A percentile compares a stretch with the other conserved stretches of the same genome.
These are phyloP conservation scores for Taiozyma sp. DNA, from an alignment of 1,139 yeast species.

Conservation along the genomic window DNA sequence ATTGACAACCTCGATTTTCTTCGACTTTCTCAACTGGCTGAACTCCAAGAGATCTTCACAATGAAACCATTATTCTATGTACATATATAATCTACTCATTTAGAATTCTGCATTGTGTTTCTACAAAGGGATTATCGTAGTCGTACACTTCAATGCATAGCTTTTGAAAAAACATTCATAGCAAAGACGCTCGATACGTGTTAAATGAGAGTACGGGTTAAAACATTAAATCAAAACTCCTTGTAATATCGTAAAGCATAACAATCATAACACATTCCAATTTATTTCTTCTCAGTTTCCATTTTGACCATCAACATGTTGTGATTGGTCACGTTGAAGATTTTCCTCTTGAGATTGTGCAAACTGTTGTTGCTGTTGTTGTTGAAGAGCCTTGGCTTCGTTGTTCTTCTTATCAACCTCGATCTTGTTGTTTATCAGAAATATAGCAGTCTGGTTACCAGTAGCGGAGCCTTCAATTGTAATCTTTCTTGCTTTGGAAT, in stretches of 20 bases:
- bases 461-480: conserved; percentile 66
- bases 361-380: neutral
- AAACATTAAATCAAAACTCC: neutral
- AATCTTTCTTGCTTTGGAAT: conserved; percentile 53
- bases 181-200: neutral
- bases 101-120: neutral
- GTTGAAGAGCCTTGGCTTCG: conserved; percentile 9
- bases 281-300: neutral
- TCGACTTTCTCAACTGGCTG: conserved; percentile 81
- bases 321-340: neutral
- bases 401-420: conserved; percentile 52
- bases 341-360: neutral
- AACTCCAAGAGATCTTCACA: conserved; percentile 33
- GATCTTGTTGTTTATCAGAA: conserved; percentile 70
- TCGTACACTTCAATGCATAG: neutral
- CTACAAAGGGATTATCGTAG: neutral
- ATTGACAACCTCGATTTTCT: conserved; percentile 56
- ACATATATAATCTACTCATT: neutral
- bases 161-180: no score
- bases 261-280: neutral
- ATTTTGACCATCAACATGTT: neutral
- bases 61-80: neutral
- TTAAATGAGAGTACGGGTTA: neutral
- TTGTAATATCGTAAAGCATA: neutral
- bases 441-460: conserved; percentile 73